Base-by-base conservation (phyloP, 768 basidiomycete genomes). In the Lactifluus subvellereus region DNA sequence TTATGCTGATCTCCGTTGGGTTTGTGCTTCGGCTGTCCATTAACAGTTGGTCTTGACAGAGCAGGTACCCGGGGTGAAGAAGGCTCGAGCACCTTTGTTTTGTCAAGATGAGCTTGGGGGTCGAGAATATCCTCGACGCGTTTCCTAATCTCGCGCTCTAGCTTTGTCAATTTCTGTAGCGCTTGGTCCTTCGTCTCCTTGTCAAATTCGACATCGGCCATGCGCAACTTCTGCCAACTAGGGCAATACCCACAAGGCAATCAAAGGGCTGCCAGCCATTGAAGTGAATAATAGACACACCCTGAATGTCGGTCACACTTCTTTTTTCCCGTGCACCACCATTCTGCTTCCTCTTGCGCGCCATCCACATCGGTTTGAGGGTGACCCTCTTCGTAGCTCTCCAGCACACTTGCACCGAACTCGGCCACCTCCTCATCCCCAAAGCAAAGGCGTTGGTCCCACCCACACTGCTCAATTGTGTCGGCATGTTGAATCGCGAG, bases 401-500 rank as follows among this genome's bases (percentile, higher is more conserved):
- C 86, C 68, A 90, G 68, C 30, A 86, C 87, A 16, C 80, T 82
- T 2, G 74, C 76, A 9, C 84, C 87, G 72, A 85, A 87, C 54
- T 87, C 87, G 42, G 75, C 80, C 78, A 84, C 91, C 71, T 91
- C 89, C 61, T 86, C 84, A 52, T 92, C 89, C n/a, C 87, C 87
- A 71, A 87, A 86, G 63, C 88, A 88, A 27, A 97, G 77, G 35
- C 94, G 80, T 68, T 87, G 85, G 72, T 97, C 94, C 86, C 93
- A 94, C 5, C 94, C 93, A 73, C 94, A 97, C 68, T 84, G 82
- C 18, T 83, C 82, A 16, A 84, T 71, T n/a, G 76, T 74, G 62
- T 84, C 83, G 10, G 88, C 84, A 42, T 89, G 80, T 49, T 82
- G 82, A n/a, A 76, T 79, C 27, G 89, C 89, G 48, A 89, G 78